Conservation (phyloP, 1,284 basidiomycete species). For the Mycosarcoma mackinlayi region DNA sequence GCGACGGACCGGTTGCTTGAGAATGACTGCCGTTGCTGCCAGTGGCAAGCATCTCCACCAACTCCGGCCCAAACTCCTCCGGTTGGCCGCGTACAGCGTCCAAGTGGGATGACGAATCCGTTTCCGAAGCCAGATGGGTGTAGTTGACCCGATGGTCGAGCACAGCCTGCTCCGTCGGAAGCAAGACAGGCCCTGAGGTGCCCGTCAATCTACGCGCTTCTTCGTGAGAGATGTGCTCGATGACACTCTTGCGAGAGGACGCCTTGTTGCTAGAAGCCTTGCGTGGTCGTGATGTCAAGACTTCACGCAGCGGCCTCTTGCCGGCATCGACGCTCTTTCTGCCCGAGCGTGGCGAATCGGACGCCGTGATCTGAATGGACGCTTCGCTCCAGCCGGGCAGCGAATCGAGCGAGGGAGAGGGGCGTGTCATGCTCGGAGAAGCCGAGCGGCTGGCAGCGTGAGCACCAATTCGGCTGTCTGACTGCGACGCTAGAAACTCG, state of each 20-base stretch:
- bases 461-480: not conserved
- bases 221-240: slow-evolving; percentile 42
- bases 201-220: slow-evolving; percentile 32
- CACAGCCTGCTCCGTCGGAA: slow-evolving; percentile 27
- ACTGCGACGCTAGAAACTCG: not conserved
- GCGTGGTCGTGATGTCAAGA: slow-evolving; percentile 19
- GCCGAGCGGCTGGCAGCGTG: too few species aligned
- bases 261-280: slow-evolving; percentile 10
- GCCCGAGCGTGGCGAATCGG: slow-evolving; percentile 17
- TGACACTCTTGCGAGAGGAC: slow-evolving; percentile 26
- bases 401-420: slow-evolving; percentile 5
- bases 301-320: slow-evolving; percentile 23
- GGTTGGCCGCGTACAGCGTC: too few species aligned
- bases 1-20: slow-evolving; percentile 10
- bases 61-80: not conserved
- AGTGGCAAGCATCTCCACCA: slow-evolving; percentile 1
- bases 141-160: slow-evolving; percentile 27
- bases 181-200: slow-evolving; percentile 18
- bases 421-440: not conserved
- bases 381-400: slow-evolving; percentile 23
- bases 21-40: slow-evolving; percentile 7
- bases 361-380: too few species aligned
- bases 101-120: slow-evolving; percentile 2
- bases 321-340: slow-evolving; percentile 37
- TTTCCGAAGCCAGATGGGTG: slow-evolving; percentile 13